Base-by-base conservation (phyloP, 768 basidiomycete species). In the Hygrocybe punicea region DNA sequence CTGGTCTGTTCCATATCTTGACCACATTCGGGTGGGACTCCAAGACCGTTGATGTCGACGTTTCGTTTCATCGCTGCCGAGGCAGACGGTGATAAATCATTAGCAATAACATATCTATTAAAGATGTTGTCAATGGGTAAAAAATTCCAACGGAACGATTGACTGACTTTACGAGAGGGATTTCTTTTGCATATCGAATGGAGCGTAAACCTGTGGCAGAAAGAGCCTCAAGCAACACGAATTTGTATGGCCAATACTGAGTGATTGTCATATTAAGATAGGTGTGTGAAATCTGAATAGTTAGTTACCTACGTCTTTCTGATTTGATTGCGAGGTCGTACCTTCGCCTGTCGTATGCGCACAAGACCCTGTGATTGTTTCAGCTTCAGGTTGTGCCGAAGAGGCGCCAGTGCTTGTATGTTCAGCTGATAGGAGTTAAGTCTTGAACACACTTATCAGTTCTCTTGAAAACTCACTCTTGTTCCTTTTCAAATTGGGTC, bases 171-270 rank as follows among this genome's bases (percentile, higher is more conserved):
- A 93, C 82, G 42, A 88, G 80, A 1, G 95, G 93, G 8, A 99
- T 93, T 73, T 99, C 97, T 64, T 97, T 93, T 0, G 95, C 96
- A 69, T 98, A 99, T 35, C 97, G 90, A 53, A 99, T 97, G 1
- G 95, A 89, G 6, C 97, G 86, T 24, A 99, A 80, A 29, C 97
- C 97, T 0, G 96, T 98, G 0, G 97, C 97, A 16, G 95, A 95
- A 33, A 99, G 83, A 0, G 95, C 93, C 72, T 99, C 97, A 9
- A 99, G 78, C 16, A 97, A 79, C 16, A 86, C 84, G 62, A 94
- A 83, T 62, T 82, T 86, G 61, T 85, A 79, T 0, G 84, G 81
- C 17, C 70, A 75, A 67, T 82, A 87, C 78, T 84, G 55, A 29
- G 59, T 44, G 63, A 61, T 25, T 7, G 53, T 35, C 24, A 45